Conservation (phyloP, 345 rosid species). For the Angophora floribunda region DNA sequence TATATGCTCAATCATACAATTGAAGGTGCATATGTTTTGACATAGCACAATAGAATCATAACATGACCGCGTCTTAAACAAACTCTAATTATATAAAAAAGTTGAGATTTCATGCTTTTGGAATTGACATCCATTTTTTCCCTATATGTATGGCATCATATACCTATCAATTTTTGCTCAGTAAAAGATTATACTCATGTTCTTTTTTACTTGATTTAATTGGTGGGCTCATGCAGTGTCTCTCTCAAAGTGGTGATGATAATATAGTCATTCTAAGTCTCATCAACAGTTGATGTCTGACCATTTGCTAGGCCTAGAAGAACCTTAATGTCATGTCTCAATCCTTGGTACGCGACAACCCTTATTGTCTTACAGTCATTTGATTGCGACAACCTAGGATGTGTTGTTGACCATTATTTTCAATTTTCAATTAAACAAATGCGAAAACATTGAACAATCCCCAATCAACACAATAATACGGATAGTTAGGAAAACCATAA, state of each 20-base stretch:
- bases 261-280: background rate
- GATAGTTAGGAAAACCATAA: too few species aligned
- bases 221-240: background rate
- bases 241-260: background rate
- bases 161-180: background rate
- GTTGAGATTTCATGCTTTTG: background rate
- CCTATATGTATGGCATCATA: background rate
- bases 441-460: too few species aligned
- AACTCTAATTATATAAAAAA: background rate
- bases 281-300: background rate
- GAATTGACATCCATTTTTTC: background rate
- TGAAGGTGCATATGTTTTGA: background rate
- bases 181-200: background rate
- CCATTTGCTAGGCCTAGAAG: background rate
- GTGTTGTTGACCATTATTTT: too few species aligned
- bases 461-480: too few species aligned
- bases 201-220: background rate
- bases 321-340: background rate
- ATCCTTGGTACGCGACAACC: too few species aligned
- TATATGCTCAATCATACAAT: background rate
- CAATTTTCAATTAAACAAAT: too few species aligned
- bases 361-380: too few species aligned
- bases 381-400: too few species aligned
- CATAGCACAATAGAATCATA: background rate
- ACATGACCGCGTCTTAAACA: background rate